Conservation (phyloP, 805 yeast species). For the Monosporozyma aquatica region DNA sequence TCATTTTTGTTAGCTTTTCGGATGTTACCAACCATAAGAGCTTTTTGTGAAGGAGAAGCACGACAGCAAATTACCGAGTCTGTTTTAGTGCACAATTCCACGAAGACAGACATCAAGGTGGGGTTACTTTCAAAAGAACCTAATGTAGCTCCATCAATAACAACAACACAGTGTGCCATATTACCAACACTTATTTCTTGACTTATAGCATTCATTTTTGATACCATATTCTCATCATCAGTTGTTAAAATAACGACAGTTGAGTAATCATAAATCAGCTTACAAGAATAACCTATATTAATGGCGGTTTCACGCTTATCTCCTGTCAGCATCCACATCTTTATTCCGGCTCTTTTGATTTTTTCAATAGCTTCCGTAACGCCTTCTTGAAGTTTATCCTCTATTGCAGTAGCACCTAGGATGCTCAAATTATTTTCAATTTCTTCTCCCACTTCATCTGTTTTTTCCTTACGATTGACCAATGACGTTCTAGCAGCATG, state of each 20-base stretch:
- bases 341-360: constrained; percentile 84
- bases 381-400: constrained; percentile 94
- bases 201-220: constrained; percentile 65
- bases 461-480: constrained; percentile 50
- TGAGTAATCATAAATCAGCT: constrained; percentile 85
- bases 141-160: constrained; percentile 88
- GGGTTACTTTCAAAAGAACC: constrained; percentile 63
- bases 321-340: constrained; percentile 97
- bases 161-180: constrained; percentile 91
- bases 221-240: constrained; percentile 50
- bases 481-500: constrained; percentile 71
- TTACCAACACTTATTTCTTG: constrained; percentile 61
- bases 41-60: constrained; percentile 95
- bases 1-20: constrained; percentile 55
- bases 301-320: constrained; percentile 98
- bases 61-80: constrained; percentile 93
- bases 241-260: constrained; percentile 64
- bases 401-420: constrained; percentile 93
- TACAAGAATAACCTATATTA: constrained; percentile 91
- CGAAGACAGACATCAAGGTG: constrained; percentile 61
- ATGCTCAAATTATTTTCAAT: constrained; percentile 64
- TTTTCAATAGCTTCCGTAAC: constrained; percentile 92
- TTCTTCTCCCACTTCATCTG: constrained; percentile 63
- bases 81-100: constrained; percentile 76
- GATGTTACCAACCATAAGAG: constrained; percentile 76